phyloP scores from a whole-genome alignment of 164 flowering plant genomes.

The Dillenia suffruticosa region DNA sequence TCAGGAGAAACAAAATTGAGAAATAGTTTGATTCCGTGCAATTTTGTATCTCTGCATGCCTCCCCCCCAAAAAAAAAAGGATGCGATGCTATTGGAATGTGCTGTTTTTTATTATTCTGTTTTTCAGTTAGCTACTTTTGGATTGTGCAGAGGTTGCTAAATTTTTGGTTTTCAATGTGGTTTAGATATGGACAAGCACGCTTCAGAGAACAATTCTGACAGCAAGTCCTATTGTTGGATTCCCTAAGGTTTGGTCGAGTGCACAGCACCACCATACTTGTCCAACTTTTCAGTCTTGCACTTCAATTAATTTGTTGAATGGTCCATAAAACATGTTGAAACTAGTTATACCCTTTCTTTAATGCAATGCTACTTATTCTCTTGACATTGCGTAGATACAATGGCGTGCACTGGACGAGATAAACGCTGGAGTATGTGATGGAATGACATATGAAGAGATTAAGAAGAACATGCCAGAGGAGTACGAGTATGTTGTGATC shows the following conservation, averaged over 20 bases:
- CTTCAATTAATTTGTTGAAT: slow-evolving; percentile 2
- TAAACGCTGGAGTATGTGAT: slow-evolving; percentile 97
- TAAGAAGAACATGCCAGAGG: slow-evolving; percentile 97
- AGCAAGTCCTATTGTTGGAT: slow-evolving; percentile 86
- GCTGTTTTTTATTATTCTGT: too few relatives aligned
- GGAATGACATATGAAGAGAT: slow-evolving; percentile 99
- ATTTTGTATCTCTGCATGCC: too few relatives aligned
- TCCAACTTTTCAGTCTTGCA: background rate
- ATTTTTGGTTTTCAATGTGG: background rate
- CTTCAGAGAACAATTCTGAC: slow-evolving; percentile 90
- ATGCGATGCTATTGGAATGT: too few relatives aligned
- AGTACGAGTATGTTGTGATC: slow-evolving; percentile 70
- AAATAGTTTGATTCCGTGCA: too few relatives aligned
- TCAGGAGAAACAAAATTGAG: too few relatives aligned
- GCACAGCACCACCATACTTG: background rate
- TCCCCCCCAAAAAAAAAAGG: too few relatives aligned
- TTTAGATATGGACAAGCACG: slow-evolving; percentile 98
- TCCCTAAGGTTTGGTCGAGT: slow-evolving; percentile 78
- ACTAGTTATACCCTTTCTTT: background rate
- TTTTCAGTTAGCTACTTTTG: too few relatives aligned
- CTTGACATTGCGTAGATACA: slow-evolving; percentile 55
- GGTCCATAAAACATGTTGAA: background rate
- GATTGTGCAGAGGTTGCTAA: too few relatives aligned
- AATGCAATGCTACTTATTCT: background rate
- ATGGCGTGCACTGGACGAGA: slow-evolving; percentile 99